A percentile compares a stretch with the other conserved stretches of the same genome.
phyloP scores from a whole-genome alignment of 2,329 filamentous ascomycete species.

The Ophiostoma piceae region DNA sequence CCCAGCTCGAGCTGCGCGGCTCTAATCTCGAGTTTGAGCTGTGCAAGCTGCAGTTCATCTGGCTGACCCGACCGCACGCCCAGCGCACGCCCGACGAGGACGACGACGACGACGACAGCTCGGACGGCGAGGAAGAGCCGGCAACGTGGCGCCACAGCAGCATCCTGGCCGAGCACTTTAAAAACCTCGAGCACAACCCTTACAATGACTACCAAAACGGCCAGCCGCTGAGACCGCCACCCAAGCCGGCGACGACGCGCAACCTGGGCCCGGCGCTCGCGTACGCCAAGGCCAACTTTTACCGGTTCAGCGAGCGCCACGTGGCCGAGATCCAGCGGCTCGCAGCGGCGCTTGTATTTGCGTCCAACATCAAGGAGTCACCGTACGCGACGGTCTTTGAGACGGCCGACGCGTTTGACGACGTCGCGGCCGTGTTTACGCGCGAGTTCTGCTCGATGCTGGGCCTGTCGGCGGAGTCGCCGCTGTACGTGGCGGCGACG shows the following conservation, averaged over 20 bases:
- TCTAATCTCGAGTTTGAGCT: constrained; percentile 96
- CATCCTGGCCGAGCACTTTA: not conserved
- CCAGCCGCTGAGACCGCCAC: not conserved
- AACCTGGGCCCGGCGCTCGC: constrained; percentile 50
- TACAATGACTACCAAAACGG: not conserved
- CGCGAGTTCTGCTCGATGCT: constrained; percentile 91
- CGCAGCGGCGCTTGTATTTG: constrained; percentile 73
- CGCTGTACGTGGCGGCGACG: constrained; percentile 86
- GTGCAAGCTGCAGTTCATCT: constrained; percentile 81
- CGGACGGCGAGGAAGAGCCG: constrained; percentile 46
- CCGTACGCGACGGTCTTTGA: constrained; percentile 78
- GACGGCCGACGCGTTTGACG: constrained; percentile 62
- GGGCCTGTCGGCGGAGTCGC: constrained; percentile 83
- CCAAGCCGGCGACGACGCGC: constrained; percentile 33
- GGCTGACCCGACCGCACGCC: constrained; percentile 62
- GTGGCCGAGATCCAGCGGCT: constrained; percentile 75
- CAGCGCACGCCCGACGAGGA: constrained; percentile 39
- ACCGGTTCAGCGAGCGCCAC: constrained; percentile 68
- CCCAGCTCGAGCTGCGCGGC: constrained; percentile 68
- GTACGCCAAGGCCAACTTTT: constrained; percentile 73
- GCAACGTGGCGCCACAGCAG: not conserved
- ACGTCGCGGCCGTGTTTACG: constrained; percentile 81
- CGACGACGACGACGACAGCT: constrained; percentile 37
- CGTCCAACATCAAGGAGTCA: constrained; percentile 65
- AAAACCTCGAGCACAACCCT: not conserved